These are phyloP conservation scores for Thermomucor indicae-seudaticae DNA, from an alignment of 371 early-diverging fungal species.

Conservation along the genomic window DNA sequence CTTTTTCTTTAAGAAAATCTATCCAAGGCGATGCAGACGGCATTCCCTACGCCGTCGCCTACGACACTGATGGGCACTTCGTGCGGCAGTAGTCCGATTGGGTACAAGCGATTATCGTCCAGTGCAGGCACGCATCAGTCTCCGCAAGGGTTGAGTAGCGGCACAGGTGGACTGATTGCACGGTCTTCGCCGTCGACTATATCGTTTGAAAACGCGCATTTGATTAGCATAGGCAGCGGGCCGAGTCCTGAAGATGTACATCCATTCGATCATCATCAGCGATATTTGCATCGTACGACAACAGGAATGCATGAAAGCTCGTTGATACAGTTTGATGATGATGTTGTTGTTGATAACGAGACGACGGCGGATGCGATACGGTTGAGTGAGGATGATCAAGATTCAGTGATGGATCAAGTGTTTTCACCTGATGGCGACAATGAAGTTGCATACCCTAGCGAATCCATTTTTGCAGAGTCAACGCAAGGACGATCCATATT, in stretches of 20 bases:
- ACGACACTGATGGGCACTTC: conserved; percentile 16
- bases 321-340: conserved; percentile 42
- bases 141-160: conserved; percentile 9
- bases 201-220: conserved; percentile 61
- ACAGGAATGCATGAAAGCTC: conserved; percentile 21
- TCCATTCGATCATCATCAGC: conserved; percentile 1
- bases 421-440: conserved; percentile 64
- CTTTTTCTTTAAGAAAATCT: conserved; percentile 31
- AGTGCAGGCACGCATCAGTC: conserved; percentile 18
- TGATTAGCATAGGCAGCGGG: conserved; percentile 53
- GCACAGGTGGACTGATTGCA: conserved; percentile 1
- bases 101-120: conserved; percentile 33
- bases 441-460: conserved; percentile 49
- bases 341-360: conserved; percentile 4
- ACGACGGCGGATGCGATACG: background rate
- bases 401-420: conserved; percentile 17
- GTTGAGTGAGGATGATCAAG: too few relatives aligned
- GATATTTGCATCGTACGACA: conserved; percentile 1
- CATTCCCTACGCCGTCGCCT: conserved; percentile 30
- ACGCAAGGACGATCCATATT: too few relatives aligned
- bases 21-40: conserved; percentile 48
- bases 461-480: conserved; percentile 28
- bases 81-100: conserved; percentile 21
- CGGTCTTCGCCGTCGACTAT: conserved; percentile 32
- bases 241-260: conserved; percentile 26